Evolutionary conservation across 495 filamentous ascomycete genomes (phyloP).

Genomic region (Baudoinia panamericana): DNA sequence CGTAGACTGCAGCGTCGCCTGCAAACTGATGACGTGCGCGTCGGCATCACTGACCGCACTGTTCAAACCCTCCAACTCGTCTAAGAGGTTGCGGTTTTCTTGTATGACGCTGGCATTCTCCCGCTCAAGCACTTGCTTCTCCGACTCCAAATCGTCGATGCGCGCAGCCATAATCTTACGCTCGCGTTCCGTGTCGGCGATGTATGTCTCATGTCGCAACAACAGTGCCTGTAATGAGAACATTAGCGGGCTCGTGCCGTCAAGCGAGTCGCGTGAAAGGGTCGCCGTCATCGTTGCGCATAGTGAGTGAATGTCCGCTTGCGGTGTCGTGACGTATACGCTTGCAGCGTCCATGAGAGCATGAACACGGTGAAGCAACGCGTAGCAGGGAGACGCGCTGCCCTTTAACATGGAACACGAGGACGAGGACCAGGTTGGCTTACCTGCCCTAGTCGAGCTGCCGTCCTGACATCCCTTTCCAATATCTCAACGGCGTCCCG

Average conservation of each 20-base stretch:
- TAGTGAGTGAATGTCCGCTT: neutral
- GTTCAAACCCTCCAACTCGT: slow-evolving; percentile 74
- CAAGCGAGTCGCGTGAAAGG: slow-evolving; percentile 6
- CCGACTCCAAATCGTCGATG: slow-evolving; percentile 62
- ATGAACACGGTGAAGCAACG: neutral
- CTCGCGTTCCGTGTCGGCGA: slow-evolving; percentile 77
- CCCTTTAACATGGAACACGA: neutral
- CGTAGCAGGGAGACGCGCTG: neutral
- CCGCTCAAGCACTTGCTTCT: slow-evolving; percentile 60
- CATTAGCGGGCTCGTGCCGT: slow-evolving; percentile 42
- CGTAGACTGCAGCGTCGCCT: slow-evolving; percentile 58
- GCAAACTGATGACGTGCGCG: slow-evolving; percentile 53
- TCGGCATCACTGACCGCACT: slow-evolving; percentile 62
- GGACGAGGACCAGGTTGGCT: slow-evolving; percentile 5
- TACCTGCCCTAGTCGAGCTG: slow-evolving; percentile 83
- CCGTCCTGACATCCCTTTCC: slow-evolving; percentile 73
- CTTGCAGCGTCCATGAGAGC: neutral
- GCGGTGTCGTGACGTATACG: neutral
- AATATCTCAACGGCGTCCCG: slow-evolving; percentile 62
- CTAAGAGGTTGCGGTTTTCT: slow-evolving; percentile 65
- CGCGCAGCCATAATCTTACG: slow-evolving; percentile 52
- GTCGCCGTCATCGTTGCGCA: slow-evolving; percentile 7
- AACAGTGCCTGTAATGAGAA: slow-evolving; percentile 77
- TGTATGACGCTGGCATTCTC: slow-evolving; percentile 60
- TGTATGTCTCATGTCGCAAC: slow-evolving; percentile 81